Evolutionary conservation across 2,329 filamentous ascomycete species (phyloP).

Genomic region (Pseudogymnoascus sp.): DNA sequence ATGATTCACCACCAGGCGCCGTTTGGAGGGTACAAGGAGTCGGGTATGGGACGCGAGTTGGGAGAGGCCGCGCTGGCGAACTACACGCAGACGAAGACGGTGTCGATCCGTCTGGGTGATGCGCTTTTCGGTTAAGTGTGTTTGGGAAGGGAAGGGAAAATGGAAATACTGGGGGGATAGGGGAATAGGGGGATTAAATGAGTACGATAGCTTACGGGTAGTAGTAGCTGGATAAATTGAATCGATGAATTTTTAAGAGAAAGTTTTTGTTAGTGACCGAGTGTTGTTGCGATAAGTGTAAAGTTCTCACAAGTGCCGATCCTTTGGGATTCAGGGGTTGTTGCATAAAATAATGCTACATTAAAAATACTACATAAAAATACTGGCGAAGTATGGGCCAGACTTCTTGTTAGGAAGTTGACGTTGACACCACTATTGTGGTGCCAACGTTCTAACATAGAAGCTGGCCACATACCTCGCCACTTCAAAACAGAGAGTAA

Average conservation of each 20-base stretch:
- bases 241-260: background rate
- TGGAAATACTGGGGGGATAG: too few relatives aligned
- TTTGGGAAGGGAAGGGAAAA: background rate
- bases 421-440: too few relatives aligned
- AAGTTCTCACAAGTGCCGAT: background rate
- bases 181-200: background rate
- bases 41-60: conserved; percentile 65
- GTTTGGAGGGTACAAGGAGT: conserved; percentile 73
- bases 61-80: conserved; percentile 58
- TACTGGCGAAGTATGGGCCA: too few relatives aligned
- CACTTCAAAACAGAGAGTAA: too few relatives aligned
- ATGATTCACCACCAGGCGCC: conserved; percentile 55
- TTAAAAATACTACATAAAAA: too few relatives aligned
- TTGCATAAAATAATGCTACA: too few relatives aligned
- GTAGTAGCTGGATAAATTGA: background rate
- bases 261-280: background rate
- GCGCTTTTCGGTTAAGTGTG: conserved; percentile 31
- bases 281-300: background rate
- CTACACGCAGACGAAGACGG: conserved; percentile 62
- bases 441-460: too few relatives aligned
- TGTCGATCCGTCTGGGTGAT: conserved; percentile 45
- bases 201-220: background rate
- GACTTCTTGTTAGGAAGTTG: too few relatives aligned
- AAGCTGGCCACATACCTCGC: too few relatives aligned
- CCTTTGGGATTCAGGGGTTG: too few relatives aligned